phyloP scores from a whole-genome alignment of 108 stramenopile species.

The Cylindrotheca fusiformis region DNA sequence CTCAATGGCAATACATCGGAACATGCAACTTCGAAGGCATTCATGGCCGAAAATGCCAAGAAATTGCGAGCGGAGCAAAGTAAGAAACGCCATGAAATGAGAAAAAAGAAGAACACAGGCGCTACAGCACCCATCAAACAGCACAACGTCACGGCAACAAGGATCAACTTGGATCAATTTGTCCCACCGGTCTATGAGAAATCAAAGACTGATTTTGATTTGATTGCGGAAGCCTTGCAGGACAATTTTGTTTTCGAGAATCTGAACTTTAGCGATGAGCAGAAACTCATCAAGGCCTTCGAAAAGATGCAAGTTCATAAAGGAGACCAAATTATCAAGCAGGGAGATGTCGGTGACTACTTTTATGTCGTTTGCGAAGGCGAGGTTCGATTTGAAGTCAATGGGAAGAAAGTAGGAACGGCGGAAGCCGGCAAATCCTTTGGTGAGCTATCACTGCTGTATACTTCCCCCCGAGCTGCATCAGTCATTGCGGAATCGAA shows the following conservation, averaged over 20 bases:
- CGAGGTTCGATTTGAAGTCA: conserved; percentile 53
- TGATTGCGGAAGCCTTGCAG: conserved; percentile 53
- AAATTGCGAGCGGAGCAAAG: neutral
- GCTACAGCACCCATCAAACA: neutral
- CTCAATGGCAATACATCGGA: neutral
- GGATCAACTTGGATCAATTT: neutral
- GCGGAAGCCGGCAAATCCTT: conserved; percentile 56
- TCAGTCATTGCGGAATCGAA: conserved; percentile 47
- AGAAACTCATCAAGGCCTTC: conserved; percentile 50
- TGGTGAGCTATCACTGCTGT: conserved; percentile 90
- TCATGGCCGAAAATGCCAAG: neutral
- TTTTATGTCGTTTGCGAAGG: conserved; percentile 64
- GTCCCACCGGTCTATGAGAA: conserved; percentile 43
- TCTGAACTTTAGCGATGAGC: conserved; percentile 38
- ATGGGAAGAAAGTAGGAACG: conserved; percentile 50
- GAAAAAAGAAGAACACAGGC: neutral
- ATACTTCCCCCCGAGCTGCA: conserved; percentile 89
- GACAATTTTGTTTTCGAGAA: conserved; percentile 71
- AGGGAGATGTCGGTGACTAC: conserved; percentile 67
- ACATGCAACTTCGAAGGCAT: neutral
- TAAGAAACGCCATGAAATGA: neutral
- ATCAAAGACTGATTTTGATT: conserved; percentile 46
- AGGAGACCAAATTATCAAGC: conserved; percentile 51
- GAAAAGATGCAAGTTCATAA: conserved; percentile 25
- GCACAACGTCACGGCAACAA: neutral